Base-by-base conservation (phyloP, 208 protist genomes). In the Wallacemonas sp. region DNA sequence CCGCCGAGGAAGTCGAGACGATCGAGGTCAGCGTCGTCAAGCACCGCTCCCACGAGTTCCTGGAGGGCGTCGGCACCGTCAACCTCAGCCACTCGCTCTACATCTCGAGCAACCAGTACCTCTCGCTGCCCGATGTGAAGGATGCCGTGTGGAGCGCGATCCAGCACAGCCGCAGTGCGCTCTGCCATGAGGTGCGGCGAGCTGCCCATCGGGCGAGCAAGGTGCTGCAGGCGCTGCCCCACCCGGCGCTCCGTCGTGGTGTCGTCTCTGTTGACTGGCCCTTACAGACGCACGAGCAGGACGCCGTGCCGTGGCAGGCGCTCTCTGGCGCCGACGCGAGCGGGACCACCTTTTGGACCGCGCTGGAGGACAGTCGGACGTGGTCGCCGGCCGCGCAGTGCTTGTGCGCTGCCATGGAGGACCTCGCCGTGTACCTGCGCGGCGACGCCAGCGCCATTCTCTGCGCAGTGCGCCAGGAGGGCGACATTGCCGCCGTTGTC, bases 11-110 rank as follows among this genome's bases (percentile, higher is more conserved):
- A n/a, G 22, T 87, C 31, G 74, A 78, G n/a, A 61, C 76, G 42
- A 78, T 93, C 44, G 87, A 90, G 73, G 46, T 93, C 5, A 61
- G 76, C 25, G 46, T 87, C 2, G 77, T 89, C n/a, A 73, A 57
- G 16, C 72, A 87, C 61, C 81, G 78, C 54, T 70, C 72, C 25
- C 84, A 87, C 28, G 75, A 90, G 57, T 82, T 79, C 22, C 65
- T 78, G 23, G 29, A 67, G 28, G 65, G 71, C 26, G 68, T 62
- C 12, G 69, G 65, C 54, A 73, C 64, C 33, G 36, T 62, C n/a
- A 68, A 57, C 26, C 26, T 92, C 14, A 44, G 46, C 18, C 83
- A 93, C 61, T 89, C 81, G 22, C 22, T 93, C 8, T 93, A 87
- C 77, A 36, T 90, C 14, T 81, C 76, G 25, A 82, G 57, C 38